phyloP scores from a whole-genome alignment of 1,284 basidiomycete genomes.

The Pyrrhoderma lamaoense region DNA sequence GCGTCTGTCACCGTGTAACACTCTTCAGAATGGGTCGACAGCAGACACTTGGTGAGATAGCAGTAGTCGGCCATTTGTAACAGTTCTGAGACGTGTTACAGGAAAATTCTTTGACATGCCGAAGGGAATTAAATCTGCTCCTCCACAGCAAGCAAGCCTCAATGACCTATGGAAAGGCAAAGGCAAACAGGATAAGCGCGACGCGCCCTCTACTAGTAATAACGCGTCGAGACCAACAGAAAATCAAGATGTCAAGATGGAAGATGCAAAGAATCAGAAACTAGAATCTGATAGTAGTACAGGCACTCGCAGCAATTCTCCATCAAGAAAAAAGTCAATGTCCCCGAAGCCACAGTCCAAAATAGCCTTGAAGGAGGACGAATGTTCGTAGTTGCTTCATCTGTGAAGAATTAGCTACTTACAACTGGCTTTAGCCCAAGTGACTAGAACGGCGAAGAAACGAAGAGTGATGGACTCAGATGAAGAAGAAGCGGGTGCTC shows the following conservation, averaged over 20 bases:
- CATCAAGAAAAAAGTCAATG: not conserved
- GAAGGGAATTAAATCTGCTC: slow-evolving; percentile 47
- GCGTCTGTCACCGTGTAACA: slow-evolving; percentile 15
- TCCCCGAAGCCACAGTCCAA: not conserved
- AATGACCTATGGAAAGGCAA: slow-evolving; percentile 64
- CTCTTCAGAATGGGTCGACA: slow-evolving; percentile 49
- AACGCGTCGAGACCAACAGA: slow-evolving; percentile 10
- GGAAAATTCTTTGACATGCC: slow-evolving; percentile 72
- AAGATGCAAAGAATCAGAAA: slow-evolving; percentile 23
- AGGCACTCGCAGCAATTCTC: not conserved
- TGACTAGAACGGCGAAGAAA: slow-evolving; percentile 38
- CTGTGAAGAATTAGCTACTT: not conserved
- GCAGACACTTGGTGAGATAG: slow-evolving; percentile 58
- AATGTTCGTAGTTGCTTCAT: not conserved
- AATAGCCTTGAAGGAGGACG: not conserved
- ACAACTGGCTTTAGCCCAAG: not conserved
- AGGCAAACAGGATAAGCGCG: slow-evolving; percentile 25
- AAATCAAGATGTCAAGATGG: slow-evolving; percentile 18
- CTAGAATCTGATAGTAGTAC: not conserved
- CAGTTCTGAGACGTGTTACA: slow-evolving; percentile 23
- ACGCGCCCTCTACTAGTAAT: slow-evolving; percentile 11
- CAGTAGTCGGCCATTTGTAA: not conserved
- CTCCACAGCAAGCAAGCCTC: slow-evolving; percentile 63
- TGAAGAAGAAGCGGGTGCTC: slow-evolving; percentile 40
- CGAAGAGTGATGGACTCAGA: slow-evolving; percentile 60